A percentile compares a stretch with the other conserved stretches of the same genome.
Conservation (phyloP, 768 basidiomycete genomes). For the Royoungia palumana region DNA sequence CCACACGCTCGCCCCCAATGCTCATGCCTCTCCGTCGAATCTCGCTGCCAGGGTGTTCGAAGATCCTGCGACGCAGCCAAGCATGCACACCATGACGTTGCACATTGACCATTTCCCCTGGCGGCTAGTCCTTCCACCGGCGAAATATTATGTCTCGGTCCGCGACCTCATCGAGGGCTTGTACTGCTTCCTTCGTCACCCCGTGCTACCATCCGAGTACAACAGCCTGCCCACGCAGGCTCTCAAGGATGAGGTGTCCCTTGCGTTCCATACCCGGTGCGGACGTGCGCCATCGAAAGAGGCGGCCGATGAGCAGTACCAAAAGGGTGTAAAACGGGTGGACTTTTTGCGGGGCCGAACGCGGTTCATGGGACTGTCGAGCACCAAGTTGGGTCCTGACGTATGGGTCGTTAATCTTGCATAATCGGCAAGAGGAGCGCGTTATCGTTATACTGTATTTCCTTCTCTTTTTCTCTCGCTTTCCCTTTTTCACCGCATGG, state of each 20-base stretch:
- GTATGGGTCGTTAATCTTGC: constrained; percentile 33
- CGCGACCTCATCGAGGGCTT: constrained; percentile 49
- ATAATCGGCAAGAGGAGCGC: constrained; percentile 11
- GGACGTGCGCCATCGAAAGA: constrained; percentile 30
- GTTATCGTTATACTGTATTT: constrained; percentile 28
- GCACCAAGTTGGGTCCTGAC: constrained; percentile 35
- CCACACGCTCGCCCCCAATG: constrained; percentile 19
- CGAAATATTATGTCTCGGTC: constrained; percentile 35
- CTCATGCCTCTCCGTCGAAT: constrained; percentile 23
- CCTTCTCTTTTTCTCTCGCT: not conserved
- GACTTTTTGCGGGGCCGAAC: constrained; percentile 48
- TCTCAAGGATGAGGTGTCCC: constrained; percentile 35
- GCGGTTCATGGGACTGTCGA: constrained; percentile 47
- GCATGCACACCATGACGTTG: constrained; percentile 29
- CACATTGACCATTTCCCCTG: constrained; percentile 33
- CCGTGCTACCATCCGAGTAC: constrained; percentile 42
- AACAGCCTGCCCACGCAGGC: constrained; percentile 30
- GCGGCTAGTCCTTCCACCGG: constrained; percentile 30
- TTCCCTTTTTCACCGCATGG: constrained; percentile 5
- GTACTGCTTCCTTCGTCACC: constrained; percentile 41
- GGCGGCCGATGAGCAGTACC: constrained; percentile 37
- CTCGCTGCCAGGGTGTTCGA: constrained; percentile 24
- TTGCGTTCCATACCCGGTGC: constrained; percentile 44
- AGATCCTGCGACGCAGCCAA: constrained; percentile 32
- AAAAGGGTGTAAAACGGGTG: constrained; percentile 49